These are phyloP conservation scores for Pulveroboletus sp. DNA, from an alignment of 768 basidiomycete species.

Conservation along the genomic window DNA sequence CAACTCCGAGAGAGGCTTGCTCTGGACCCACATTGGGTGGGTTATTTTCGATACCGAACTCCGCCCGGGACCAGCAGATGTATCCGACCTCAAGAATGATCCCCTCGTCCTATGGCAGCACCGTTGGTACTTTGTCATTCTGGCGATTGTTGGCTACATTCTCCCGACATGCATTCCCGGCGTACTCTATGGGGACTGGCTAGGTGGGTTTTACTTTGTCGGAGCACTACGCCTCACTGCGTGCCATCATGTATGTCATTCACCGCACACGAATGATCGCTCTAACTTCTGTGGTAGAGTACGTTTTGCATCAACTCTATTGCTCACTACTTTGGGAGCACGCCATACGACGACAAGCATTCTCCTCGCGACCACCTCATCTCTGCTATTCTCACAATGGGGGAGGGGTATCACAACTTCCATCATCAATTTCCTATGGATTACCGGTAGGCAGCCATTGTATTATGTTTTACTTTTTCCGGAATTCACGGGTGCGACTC, in stretches of 20 bases:
- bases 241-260: slow-evolving; percentile 71
- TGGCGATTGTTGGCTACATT: slow-evolving; percentile 65
- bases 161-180: slow-evolving; percentile 71
- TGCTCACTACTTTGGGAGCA: slow-evolving; percentile 79
- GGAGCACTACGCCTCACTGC: slow-evolving; percentile 69
- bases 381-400: slow-evolving; percentile 79
- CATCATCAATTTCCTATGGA: slow-evolving; percentile 89
- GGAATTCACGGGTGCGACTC: slow-evolving; percentile 4
- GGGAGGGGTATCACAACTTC: slow-evolving; percentile 69
- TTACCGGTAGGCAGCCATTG: slow-evolving; percentile 29
- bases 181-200: slow-evolving; percentile 70
- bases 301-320: slow-evolving; percentile 90
- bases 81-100: slow-evolving; percentile 70
- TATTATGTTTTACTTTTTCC: background rate
- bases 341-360: slow-evolving; percentile 79
- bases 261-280: background rate
- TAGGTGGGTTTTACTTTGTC: slow-evolving; percentile 74
- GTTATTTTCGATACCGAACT: slow-evolving; percentile 75
- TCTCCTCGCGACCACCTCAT: slow-evolving; percentile 77
- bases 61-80: slow-evolving; percentile 67
- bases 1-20: slow-evolving; percentile 71
- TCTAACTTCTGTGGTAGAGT: slow-evolving; percentile 42
- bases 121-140: slow-evolving; percentile 62
- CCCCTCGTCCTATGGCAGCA: slow-evolving; percentile 77
- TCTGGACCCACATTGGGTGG: slow-evolving; percentile 85